Evolutionary conservation across 768 basidiomycete genomes (phyloP).

Genomic region (Holtermannia corniformis): DNA sequence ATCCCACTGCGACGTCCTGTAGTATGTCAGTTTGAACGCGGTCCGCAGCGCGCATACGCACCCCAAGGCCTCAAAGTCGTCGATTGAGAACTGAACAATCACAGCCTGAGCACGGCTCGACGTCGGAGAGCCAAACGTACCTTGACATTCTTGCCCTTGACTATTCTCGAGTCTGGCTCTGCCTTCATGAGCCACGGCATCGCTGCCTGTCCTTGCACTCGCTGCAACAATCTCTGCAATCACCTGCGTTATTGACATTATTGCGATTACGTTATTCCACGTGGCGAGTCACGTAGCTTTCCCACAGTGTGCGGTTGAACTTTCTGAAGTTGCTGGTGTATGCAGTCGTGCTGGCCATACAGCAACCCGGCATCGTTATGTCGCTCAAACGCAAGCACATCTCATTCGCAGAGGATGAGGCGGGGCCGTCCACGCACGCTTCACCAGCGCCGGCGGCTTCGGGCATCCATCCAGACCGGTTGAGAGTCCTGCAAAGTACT

Average conservation of each 20-base stretch:
- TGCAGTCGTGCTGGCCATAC: no score
- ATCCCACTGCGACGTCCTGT: conserved; percentile 35
- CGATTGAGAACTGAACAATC: conserved; percentile 36
- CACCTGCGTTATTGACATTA: no score
- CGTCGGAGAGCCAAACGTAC: conserved; percentile 8
- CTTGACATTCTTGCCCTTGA: conserved; percentile 43
- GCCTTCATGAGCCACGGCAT: conserved; percentile 43
- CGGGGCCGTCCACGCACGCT: background rate
- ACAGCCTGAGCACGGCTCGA: background rate
- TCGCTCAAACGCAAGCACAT: conserved; percentile 12
- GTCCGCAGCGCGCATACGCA: conserved; percentile 3
- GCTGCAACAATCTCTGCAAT: background rate
- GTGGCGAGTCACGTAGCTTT: no score
- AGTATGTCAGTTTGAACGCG: background rate
- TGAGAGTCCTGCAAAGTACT: background rate
- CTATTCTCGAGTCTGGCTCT: conserved; percentile 40
- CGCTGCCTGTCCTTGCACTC: background rate
- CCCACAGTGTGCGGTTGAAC: conserved; percentile 11
- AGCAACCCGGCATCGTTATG: conserved; percentile 1
- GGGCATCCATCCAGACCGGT: conserved; percentile 3
- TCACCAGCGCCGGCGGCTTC: no score
- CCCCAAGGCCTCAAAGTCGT: conserved; percentile 39
- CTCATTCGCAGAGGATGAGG: background rate
- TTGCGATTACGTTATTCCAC: no score
- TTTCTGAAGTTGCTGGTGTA: background rate